Evolutionary conservation across 176 grass and related monocot species (phyloP).

Genomic region (Guadua angustifolia): DNA sequence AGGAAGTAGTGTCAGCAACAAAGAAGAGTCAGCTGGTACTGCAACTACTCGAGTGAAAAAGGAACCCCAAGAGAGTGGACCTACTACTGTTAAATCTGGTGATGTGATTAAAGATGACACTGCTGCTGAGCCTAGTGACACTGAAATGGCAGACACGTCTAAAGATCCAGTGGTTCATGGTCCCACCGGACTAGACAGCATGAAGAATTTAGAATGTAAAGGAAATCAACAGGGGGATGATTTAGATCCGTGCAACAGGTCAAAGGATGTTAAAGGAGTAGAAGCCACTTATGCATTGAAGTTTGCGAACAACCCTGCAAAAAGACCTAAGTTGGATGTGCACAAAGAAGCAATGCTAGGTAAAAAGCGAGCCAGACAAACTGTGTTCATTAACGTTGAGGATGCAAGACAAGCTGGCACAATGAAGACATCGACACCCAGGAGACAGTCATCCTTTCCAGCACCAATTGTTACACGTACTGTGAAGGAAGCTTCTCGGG

Average conservation of each 20-base stretch:
- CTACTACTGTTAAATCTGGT: conserved; percentile 41
- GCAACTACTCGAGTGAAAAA: conserved; percentile 50
- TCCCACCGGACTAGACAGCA: conserved; percentile 38
- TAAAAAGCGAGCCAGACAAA: conserved; percentile 89
- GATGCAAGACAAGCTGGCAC: conserved; percentile 92
- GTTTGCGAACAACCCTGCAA: conserved; percentile 75
- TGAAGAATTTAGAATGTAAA: conserved; percentile 55
- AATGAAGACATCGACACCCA: conserved; percentile 86
- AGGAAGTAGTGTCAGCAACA: conserved; percentile 54
- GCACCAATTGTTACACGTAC: conserved; percentile 86
- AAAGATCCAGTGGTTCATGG: conserved; percentile 52
- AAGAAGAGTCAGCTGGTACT: conserved; percentile 50
- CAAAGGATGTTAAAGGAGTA: conserved; percentile 85
- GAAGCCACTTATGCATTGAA: conserved; percentile 90
- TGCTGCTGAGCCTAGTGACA: conserved; percentile 50
- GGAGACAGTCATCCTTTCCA: conserved; percentile 83
- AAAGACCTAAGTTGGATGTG: conserved; percentile 83
- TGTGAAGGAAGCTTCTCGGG: conserved; percentile 73
- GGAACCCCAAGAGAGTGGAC: conserved; percentile 57
- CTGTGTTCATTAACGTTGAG: conserved; percentile 93
- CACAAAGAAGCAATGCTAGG: conserved; percentile 95
- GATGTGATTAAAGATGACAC: conserved; percentile 46
- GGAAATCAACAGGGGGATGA: conserved; percentile 59
- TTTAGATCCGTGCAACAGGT: conserved; percentile 58
- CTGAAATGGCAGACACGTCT: conserved; percentile 54